Conservation (phyloP, 2,329 filamentous ascomycete species). For the Exophiala sideris region DNA sequence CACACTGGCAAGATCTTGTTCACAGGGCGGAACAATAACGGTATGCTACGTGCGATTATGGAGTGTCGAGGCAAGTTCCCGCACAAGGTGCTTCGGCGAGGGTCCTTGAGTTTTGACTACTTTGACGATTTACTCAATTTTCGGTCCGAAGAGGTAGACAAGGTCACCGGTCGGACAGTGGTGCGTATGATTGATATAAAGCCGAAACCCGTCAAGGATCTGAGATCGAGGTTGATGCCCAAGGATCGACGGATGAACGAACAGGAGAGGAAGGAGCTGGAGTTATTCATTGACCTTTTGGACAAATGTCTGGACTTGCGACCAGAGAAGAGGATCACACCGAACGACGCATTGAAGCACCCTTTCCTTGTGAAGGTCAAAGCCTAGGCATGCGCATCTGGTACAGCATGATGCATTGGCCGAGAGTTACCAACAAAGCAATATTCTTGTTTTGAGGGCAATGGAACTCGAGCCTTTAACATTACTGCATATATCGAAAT, state of each 20-base stretch:
- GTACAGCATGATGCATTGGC: neutral
- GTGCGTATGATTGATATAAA: constrained; percentile 46
- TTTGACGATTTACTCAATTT: constrained; percentile 86
- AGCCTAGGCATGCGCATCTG: neutral
- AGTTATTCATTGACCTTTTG: constrained; percentile 79
- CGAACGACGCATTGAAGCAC: constrained; percentile 80
- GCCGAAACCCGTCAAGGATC: constrained; percentile 72
- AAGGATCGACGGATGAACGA: constrained; percentile 72
- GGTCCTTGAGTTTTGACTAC: constrained; percentile 70
- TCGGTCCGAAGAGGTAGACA: constrained; percentile 79
- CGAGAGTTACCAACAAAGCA: too few species aligned
- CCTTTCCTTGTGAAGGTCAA: constrained; percentile 66
- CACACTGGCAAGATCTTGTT: constrained; percentile 98
- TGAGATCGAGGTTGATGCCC: constrained; percentile 72
- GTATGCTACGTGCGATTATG: constrained; percentile 96
- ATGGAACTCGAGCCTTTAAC: too few species aligned
- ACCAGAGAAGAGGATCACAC: constrained; percentile 85
- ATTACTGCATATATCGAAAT: too few species aligned
- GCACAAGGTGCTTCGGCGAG: constrained; percentile 80
- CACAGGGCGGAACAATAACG: constrained; percentile 91
- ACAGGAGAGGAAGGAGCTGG: constrained; percentile 71
- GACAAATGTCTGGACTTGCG: constrained; percentile 87
- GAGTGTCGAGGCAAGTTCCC: constrained; percentile 91
- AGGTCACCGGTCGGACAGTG: constrained; percentile 74
- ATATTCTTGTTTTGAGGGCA: too few species aligned